Evolutionary conservation across 2,329 filamentous ascomycete genomes (phyloP).

Genomic region (Fusarium sp.): DNA sequence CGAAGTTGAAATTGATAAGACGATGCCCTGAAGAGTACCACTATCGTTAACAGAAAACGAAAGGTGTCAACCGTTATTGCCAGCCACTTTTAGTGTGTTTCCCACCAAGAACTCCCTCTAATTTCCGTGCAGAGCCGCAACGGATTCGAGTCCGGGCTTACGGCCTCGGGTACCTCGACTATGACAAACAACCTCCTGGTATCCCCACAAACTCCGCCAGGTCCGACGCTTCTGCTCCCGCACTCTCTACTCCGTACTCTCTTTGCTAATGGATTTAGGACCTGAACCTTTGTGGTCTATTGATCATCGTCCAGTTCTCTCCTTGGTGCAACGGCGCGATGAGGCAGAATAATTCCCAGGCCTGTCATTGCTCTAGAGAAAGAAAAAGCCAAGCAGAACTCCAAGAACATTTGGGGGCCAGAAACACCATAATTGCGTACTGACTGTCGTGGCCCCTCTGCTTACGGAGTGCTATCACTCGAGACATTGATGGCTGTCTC

Average conservation of each 20-base stretch:
- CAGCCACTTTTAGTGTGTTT: not conserved
- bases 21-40: not conserved
- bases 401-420: constrained; percentile 24
- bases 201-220: constrained; percentile 40
- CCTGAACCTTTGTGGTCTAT: constrained; percentile 35
- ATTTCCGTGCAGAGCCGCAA: constrained; percentile 38
- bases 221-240: constrained; percentile 23
- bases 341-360: constrained; percentile 41
- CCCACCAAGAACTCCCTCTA: constrained; percentile 11
- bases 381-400: constrained; percentile 17
- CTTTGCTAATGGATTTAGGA: not conserved
- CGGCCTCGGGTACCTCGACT: constrained; percentile 38
- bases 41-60: constrained; percentile 10
- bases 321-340: constrained; percentile 2
- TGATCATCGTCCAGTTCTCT: constrained; percentile 19
- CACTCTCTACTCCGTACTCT: constrained; percentile 17
- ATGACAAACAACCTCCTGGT: constrained; percentile 29
- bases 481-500: constrained; percentile 18
- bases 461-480: not conserved
- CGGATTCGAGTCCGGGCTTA: constrained; percentile 27
- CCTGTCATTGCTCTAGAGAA: constrained; percentile 31
- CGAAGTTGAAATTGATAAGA: constrained; percentile 32
- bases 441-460: constrained; percentile 41
- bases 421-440: constrained; percentile 39
- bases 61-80: not conserved